Evolutionary conservation across 2,329 filamentous ascomycete genomes (phyloP), one percentile per base, ranked within the genome.

Genomic region (Metarhizium robertsii): DNA sequence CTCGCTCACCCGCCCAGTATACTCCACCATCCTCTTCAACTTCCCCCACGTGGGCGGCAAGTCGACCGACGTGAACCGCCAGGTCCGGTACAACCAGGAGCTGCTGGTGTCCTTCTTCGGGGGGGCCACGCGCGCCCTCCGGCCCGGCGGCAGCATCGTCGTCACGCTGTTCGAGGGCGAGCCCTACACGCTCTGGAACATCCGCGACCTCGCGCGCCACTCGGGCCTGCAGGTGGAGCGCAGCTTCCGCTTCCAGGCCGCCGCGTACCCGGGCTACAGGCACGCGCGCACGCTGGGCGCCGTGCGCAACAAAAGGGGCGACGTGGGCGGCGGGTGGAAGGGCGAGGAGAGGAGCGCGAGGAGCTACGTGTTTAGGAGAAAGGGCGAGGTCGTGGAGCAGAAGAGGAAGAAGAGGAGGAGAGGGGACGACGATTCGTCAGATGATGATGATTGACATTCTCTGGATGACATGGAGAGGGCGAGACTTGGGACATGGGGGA

Each of bases 11-110:
- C 67, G 66, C 45, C 69, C 70, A 32, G 61, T 66, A 58, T 92
- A 87, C 78, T 85, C 95, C 69, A 80, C 84, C 55, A 86, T 97
- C 59, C 78, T 92, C 61, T 99, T 97, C 82, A 96, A 96, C 77
- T 99, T 99, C 71, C 94, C 94, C 40, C 94, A 99, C 74, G 88
- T 95, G 3, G 94, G 94, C 60, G 94, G 94, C 49, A 86, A 95
- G 65, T 88, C 84, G 61, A 97, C 87, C 62, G 92, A 97, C 73
- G 87, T 96, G 55, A 96, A 96, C 74, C 80, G 94, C 40, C 94
- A 99, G 73, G 91, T 96, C 14, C 85, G 94, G 55, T 84, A 89
- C 69, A 97, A 99, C 73, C 92, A 96, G 71, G 84, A 87, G 65
- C 76, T 90, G 52, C 77, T 90, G 40, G 85, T 88, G 14, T 74